Percentiles rank a stretch among this genome's conserved stretches.
phyloP scores from a whole-genome alignment of 176 grass and related monocot species.

The Musa troglodytarum region DNA sequence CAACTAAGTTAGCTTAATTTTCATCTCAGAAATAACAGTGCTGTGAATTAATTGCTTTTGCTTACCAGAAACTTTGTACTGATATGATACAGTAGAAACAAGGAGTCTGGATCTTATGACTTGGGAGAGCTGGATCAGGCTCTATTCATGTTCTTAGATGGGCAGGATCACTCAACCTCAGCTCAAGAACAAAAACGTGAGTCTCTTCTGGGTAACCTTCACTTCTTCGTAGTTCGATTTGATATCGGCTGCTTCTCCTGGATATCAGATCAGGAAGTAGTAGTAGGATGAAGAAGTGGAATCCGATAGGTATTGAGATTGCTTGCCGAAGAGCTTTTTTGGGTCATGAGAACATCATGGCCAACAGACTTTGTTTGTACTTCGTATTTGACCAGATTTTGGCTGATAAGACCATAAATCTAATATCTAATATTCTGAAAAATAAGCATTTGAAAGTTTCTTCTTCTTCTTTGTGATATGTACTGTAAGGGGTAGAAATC shows the following conservation, averaged over 20 bases:
- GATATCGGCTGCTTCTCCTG: background rate
- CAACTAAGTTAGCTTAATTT: no score
- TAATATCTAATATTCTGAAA: background rate
- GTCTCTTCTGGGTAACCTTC: conserved; percentile 7
- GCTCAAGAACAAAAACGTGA: conserved; percentile 51
- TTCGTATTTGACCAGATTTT: conserved; percentile 13
- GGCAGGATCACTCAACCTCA: conserved; percentile 31
- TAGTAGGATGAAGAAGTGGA: background rate
- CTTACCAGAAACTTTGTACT: background rate
- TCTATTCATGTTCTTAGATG: conserved; percentile 66
- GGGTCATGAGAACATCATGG: conserved; percentile 9
- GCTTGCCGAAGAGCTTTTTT: background rate
- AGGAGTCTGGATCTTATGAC: conserved; percentile 54
- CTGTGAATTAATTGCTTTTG: no score
- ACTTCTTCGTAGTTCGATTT: conserved; percentile 5
- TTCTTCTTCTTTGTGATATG: conserved; percentile 16
- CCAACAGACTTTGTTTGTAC: conserved; percentile 1
- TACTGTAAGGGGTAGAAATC: conserved; percentile 84
- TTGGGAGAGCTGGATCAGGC: conserved; percentile 67
- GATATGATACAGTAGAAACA: conserved; percentile 35
- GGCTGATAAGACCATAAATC: background rate
- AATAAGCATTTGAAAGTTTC: background rate
- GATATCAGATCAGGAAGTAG: background rate
- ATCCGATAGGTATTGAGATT: background rate
- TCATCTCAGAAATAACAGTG: no score